These are phyloP conservation scores for Lasiodiplodia sp. DNA, from an alignment of 2,329 filamentous ascomycete genomes.

Conservation along the genomic window DNA sequence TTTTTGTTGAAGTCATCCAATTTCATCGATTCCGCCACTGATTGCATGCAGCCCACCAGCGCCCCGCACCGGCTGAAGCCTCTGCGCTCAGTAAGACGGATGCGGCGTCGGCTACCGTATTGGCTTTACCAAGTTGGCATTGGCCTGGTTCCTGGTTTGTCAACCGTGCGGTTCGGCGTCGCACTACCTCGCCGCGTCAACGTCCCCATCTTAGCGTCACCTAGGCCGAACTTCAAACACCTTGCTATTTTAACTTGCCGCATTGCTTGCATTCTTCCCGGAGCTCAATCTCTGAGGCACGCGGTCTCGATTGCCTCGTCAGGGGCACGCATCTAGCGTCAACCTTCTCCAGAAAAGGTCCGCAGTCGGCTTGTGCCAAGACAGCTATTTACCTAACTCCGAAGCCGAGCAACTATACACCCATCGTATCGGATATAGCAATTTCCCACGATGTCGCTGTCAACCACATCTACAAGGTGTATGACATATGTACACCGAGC, in stretches of 20 bases:
- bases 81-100: not conserved
- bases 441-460: no score
- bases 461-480: no score
- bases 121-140: not conserved
- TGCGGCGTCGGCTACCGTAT: slow-evolving; percentile 2
- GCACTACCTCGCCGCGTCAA: not conserved
- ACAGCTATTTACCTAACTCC: not conserved
- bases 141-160: not conserved
- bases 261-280: not conserved
- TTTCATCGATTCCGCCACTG: not conserved
- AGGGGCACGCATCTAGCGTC: not conserved
- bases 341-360: not conserved
- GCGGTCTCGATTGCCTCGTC: not conserved
- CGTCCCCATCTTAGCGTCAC: not conserved
- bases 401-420: not conserved
- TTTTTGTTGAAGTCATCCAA: not conserved
- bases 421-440: not conserved
- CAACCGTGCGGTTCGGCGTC: not conserved
- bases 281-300: not conserved
- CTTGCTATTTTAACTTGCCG: not conserved
- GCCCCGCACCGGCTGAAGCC: not conserved
- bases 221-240: not conserved
- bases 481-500: no score
- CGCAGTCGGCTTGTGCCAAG: not conserved
- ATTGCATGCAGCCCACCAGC: not conserved